These are phyloP conservation scores for Lactifluus rugatus DNA, from an alignment of 768 basidiomycete genomes.

Conservation along the genomic window DNA sequence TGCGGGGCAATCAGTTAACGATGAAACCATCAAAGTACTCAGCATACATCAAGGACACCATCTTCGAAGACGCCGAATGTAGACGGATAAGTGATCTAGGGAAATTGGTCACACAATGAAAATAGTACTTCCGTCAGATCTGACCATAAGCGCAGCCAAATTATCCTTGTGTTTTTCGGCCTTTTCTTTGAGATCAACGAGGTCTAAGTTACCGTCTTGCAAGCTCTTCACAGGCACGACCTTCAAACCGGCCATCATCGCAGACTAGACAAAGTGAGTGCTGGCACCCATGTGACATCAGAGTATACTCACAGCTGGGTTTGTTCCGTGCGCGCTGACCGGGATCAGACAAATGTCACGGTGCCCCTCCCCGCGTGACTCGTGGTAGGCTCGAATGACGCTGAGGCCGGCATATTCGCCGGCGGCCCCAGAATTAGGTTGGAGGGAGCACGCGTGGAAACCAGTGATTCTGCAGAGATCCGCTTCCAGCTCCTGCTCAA, in stretches of 20 bases:
- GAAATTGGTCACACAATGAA: slow-evolving; percentile 9
- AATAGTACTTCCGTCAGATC: not conserved
- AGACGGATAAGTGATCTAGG: slow-evolving; percentile 88
- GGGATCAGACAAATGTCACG: slow-evolving; percentile 92
- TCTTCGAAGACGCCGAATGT: slow-evolving; percentile 97
- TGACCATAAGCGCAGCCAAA: slow-evolving; percentile 91
- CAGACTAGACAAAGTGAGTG: slow-evolving; percentile 49
- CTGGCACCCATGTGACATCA: not conserved
- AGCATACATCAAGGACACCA: slow-evolving; percentile 62
- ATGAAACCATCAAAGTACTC: not conserved
- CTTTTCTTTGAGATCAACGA: slow-evolving; percentile 76
- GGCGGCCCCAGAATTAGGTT: slow-evolving; percentile 97
- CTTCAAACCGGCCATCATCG: slow-evolving; percentile 94
- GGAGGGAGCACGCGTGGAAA: slow-evolving; percentile 92
- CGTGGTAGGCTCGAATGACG: slow-evolving; percentile 91
- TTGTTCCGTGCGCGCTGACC: slow-evolving; percentile 94
- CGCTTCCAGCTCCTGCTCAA: slow-evolving; percentile 71
- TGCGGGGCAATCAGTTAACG: slow-evolving; percentile 25
- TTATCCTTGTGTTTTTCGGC: slow-evolving; percentile 87
- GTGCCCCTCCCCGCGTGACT: slow-evolving; percentile 74
- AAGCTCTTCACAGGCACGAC: slow-evolving; percentile 93
- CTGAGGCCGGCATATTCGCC: slow-evolving; percentile 96
- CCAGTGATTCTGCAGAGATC: slow-evolving; percentile 94
- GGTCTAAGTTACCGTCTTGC: slow-evolving; percentile 79
- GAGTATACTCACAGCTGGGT: slow-evolving; percentile 70